phyloP scores from a whole-genome alignment of 1,284 basidiomycete species.

The Meira miltonrushii region DNA sequence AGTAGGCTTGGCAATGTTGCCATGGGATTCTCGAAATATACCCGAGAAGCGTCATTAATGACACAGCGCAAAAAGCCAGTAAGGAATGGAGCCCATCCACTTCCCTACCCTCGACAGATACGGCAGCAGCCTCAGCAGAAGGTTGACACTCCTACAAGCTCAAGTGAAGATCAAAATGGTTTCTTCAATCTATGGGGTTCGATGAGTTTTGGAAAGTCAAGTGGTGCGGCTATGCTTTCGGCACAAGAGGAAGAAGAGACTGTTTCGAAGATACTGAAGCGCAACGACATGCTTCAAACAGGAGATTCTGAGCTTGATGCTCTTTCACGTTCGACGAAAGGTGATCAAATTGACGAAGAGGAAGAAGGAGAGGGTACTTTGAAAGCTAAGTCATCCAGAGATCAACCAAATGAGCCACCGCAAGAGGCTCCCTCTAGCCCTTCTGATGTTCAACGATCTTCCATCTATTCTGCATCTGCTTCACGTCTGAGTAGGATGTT shows the following conservation, averaged over 20 bases:
- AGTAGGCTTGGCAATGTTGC: conserved; percentile 50
- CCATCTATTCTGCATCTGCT: conserved; percentile 8
- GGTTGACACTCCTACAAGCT: not conserved
- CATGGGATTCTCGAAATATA: conserved; percentile 41
- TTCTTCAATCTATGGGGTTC: conserved; percentile 31
- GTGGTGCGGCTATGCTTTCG: conserved; percentile 21
- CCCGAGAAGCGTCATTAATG: conserved; percentile 16
- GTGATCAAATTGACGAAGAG: conserved; percentile 13
- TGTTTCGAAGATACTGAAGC: too few relatives aligned
- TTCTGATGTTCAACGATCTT: too few relatives aligned
- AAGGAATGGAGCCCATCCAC: not conserved
- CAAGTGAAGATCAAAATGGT: conserved; percentile 14
- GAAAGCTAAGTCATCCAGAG: not conserved
- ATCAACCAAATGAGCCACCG: not conserved
- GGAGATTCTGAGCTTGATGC: conserved; percentile 31
- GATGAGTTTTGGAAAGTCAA: conserved; percentile 21
- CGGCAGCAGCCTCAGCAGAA: not conserved
- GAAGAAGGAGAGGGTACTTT: not conserved
- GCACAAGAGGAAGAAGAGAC: too few relatives aligned
- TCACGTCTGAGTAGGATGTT: conserved; percentile 40
- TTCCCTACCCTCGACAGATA: not conserved
- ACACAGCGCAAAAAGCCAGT: conserved; percentile 1
- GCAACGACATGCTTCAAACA: conserved; percentile 9
- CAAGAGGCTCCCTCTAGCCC: not conserved
- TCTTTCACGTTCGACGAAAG: conserved; percentile 21